phyloP scores from a whole-genome alignment of 2,329 filamentous ascomycete species.

The Dryadomyces quercivorus region DNA sequence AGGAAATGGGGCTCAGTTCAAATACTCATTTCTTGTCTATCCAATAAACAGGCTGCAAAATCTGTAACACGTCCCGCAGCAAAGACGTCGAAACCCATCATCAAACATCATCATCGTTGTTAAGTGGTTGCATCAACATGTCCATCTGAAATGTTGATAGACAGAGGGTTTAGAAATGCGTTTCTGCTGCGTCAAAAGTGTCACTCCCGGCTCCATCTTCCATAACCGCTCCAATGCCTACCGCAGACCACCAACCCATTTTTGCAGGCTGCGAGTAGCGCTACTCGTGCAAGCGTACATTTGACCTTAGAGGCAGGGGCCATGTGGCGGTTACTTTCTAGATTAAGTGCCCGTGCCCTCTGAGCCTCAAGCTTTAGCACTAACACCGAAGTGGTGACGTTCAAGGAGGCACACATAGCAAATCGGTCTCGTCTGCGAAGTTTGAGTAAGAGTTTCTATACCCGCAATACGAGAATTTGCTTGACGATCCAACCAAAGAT shows the following conservation, averaged over 20 bases:
- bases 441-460: neutral
- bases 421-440: neutral
- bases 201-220: no score
- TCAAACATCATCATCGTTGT: slow-evolving; percentile 24
- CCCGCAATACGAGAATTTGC: neutral
- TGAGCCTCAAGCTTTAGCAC: no score
- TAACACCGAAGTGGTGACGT: no score
- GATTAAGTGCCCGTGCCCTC: no score
- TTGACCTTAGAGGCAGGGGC: no score
- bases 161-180: neutral
- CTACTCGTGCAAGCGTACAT: no score
- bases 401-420: neutral
- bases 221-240: no score
- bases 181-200: neutral
- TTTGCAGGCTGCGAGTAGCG: no score
- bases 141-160: neutral
- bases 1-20: neutral
- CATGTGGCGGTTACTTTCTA: no score
- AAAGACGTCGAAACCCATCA: slow-evolving; percentile 23
- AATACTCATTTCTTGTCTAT: neutral
- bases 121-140: neutral
- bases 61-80: slow-evolving; percentile 28
- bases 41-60: slow-evolving; percentile 2
- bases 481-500: neutral
- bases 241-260: no score